Evolutionary conservation across 805 yeast genomes (phyloP), one percentile per base, ranked within the genome.

Genomic region (Wickerhamomyces sydowiorum): DNA sequence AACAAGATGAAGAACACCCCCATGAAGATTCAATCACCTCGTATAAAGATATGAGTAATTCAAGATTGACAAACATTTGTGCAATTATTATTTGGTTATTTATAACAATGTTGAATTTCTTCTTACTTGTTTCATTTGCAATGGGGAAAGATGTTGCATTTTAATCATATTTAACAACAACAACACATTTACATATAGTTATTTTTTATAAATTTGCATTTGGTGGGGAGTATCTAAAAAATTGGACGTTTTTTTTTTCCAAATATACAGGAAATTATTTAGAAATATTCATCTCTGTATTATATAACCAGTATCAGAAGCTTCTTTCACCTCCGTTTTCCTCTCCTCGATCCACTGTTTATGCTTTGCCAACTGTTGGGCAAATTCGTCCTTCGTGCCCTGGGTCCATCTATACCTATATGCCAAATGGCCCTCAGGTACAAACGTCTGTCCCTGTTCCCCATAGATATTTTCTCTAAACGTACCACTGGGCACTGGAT

Each of bases 31-130:
- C 13, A 37, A 41, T 9, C 15, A 43, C 46, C 20, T 42, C 44
- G 13, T 65, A 60, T 47, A 56, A 52, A 38, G 73, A 70, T 43
- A 67, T 70, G 70, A 65, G 70, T 34, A 70, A 70, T 45, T 56
- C 67, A 17, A 63, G 69, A 61, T 40, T 76, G 13, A 72, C 80
- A 35, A 76, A 79, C 1, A 43, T 69, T 0, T 40, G 73, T 1
- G 86, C 85, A 0, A 58, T 77, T 1, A 19, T 69, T 1, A 74
- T 89, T 5, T 89, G 96, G 93, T 47, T 29, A 17, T 72, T 82
- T 38, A 76, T 89, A 23, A 65, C 83, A 1, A 73, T 72, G 12
- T 67, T 87, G 50, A 89, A 89, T 57, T 70, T 83, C 32, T 88
- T 82, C 51, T 60, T 77, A 52, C 52, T 77, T 32, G 64, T 70